These are phyloP conservation scores for Phytomonas serpens DNA, from an alignment of 208 protist species.

Conservation along the genomic window DNA sequence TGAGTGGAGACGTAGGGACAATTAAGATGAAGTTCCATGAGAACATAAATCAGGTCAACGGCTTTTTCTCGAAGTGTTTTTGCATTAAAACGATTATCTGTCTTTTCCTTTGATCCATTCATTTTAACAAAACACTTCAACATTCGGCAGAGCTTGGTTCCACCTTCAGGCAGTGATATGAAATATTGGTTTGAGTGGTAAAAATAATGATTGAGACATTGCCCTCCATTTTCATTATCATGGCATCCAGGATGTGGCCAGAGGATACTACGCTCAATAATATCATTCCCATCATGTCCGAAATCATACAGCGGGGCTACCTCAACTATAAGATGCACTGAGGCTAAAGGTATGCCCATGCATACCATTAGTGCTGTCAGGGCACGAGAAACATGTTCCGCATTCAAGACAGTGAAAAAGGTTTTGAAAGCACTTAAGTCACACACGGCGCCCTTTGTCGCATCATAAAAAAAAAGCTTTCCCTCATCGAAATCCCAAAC, in stretches of 20 bases:
- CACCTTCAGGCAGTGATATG: background rate
- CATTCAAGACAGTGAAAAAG: background rate
- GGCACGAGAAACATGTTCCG: background rate
- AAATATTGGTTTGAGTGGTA: background rate
- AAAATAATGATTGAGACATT: background rate
- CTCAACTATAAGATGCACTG: background rate
- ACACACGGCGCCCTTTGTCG: background rate
- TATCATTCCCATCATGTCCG: background rate
- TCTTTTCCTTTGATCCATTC: background rate
- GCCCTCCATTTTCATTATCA: background rate
- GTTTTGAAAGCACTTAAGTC: background rate
- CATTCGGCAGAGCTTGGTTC: background rate
- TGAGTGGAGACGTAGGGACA: background rate
- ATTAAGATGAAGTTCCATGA: background rate
- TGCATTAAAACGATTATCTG: background rate
- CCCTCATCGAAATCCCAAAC: background rate
- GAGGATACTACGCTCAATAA: background rate
- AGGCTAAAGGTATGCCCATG: background rate
- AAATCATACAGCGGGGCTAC: background rate
- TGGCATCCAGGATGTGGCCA: background rate
- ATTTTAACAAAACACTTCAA: background rate
- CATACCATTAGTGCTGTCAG: background rate
- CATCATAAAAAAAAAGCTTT: background rate
- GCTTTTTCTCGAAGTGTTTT: background rate
- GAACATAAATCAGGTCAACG: conserved; percentile 1